A percentile compares a stretch with the other conserved stretches of the same genome.
phyloP scores from a whole-genome alignment of 192 early-diverging fungal species.

The Linnemannia hyalina region DNA sequence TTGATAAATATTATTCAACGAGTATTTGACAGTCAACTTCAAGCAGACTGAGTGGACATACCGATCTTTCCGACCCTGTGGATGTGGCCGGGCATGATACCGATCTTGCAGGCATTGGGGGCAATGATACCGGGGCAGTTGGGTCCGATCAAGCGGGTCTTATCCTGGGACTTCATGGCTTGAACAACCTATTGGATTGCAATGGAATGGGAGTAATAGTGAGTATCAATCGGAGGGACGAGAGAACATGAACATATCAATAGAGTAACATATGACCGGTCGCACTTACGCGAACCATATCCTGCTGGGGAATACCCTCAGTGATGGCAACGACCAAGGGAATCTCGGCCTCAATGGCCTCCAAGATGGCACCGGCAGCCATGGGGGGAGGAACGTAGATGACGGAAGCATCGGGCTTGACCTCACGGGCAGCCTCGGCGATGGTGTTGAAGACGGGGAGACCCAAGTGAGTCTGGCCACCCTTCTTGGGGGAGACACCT shows the following conservation, averaged over 20 bases:
- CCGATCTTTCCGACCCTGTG: constrained; percentile 96
- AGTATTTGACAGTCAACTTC: background rate
- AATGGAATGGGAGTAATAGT: background rate
- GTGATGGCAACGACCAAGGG: constrained; percentile 98
- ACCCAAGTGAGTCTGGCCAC: constrained; percentile 93
- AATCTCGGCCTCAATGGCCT: constrained; percentile 97
- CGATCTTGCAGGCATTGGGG: constrained; percentile 98
- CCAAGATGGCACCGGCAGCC: constrained; percentile 95
- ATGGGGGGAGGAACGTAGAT: constrained; percentile 99
- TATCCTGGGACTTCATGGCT: constrained; percentile 90
- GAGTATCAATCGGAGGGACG: background rate
- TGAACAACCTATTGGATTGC: constrained; percentile 77
- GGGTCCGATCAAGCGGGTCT: constrained; percentile 97
- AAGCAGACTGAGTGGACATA: constrained; percentile 6
- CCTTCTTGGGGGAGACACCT: constrained; percentile 97
- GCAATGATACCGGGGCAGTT: constrained; percentile 99
- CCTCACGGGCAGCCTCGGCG: constrained; percentile 80
- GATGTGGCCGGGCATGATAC: constrained; percentile 99
- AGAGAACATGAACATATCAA: background rate
- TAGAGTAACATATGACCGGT: background rate
- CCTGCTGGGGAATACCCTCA: constrained; percentile 99
- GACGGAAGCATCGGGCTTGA: constrained; percentile 96
- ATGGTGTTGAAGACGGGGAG: constrained; percentile 96
- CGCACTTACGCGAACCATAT: constrained; percentile 90
- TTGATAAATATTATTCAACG: background rate